Base-by-base conservation (phyloP, 1,139 yeast genomes). In the Martiniozyma asiatica region DNA sequence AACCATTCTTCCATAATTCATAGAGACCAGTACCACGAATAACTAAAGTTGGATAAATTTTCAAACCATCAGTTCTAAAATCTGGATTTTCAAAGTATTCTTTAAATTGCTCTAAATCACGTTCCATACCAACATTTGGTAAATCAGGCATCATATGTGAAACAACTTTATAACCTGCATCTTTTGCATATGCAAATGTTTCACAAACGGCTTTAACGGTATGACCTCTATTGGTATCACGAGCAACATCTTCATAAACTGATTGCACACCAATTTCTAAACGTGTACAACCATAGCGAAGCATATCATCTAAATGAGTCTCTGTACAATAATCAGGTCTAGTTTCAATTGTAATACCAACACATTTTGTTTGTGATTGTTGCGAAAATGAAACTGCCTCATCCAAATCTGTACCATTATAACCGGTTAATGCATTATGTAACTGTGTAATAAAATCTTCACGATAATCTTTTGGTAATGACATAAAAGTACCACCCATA, bases 91-190 rank as follows among this genome's bases (percentile, higher is more conserved):
- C 98, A 53, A 89, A 92, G 59, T 89, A 89, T 54, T 89, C 98
- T 47, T 77, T 72, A 51, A 89, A 89, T 58, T 89, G 99, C 47
- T 85, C 94, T 43, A 89, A 62, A 54, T 89, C 99, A 54, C 99
- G 71, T 58, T 89, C 98, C 94, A 87, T 82, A 11, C 98, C 98
- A 33, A 89, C 96, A 49, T 89, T 89, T 13, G 99, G 99, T 46
- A 89, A 64, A 63, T 89, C 98, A 13, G 99, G 99, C 99, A 89
- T 89, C 99, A 89, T 89, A 59, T 89, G 99, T 42, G 93, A 77
- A 19, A 89, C 98, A 32, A 89, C 94, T 56, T 89, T 89, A 58
- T 87, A 89, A 6, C 99, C 99, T 1, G 98, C 93, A 56, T 89
- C 99, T 53, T 89, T 89, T 15, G 98, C 94, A 27, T 81, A 73